Evolutionary conservation across 2,329 filamentous ascomycete genomes (phyloP).

Genomic region (Ophiosphaerella herpotricha): DNA sequence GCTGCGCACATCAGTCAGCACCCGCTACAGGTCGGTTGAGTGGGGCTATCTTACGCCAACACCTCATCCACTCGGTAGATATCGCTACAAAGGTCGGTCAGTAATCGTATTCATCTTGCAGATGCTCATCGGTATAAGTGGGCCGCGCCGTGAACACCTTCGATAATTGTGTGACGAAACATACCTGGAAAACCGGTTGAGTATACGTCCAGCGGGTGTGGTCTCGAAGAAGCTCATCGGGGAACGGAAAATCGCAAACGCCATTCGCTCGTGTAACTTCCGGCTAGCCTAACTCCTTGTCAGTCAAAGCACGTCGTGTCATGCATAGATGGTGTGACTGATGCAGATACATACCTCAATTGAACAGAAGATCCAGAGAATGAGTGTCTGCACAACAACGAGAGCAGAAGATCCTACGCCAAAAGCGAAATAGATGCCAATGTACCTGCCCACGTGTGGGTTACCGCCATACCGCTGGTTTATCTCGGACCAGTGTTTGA

Average conservation of each 20-base stretch:
- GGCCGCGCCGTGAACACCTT: constrained; percentile 6
- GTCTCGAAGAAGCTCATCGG: constrained; percentile 99
- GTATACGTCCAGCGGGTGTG: constrained; percentile 91
- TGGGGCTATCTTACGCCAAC: constrained; percentile 63
- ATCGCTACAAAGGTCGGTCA: constrained; percentile 57
- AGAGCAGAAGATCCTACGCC: constrained; percentile 84
- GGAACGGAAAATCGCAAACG: constrained; percentile 92
- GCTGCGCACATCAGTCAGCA: constrained; percentile 41
- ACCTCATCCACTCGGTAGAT: constrained; percentile 88
- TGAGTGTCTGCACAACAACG: constrained; percentile 88
- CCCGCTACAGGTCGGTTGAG: background rate
- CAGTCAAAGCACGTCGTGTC: constrained; percentile 18
- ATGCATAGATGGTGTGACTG: constrained; percentile 9
- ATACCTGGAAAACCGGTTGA: constrained; percentile 93
- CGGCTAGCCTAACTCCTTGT: constrained; percentile 71
- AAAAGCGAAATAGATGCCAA: constrained; percentile 94
- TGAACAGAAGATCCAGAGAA: constrained; percentile 99
- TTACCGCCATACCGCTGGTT: constrained; percentile 74
- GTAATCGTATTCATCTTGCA: constrained; percentile 6
- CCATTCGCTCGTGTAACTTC: constrained; percentile 97
- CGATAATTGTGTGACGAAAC: constrained; percentile 35
- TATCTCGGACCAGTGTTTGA: constrained; percentile 86
- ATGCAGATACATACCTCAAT: constrained; percentile 73
- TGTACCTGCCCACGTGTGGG: constrained; percentile 80
- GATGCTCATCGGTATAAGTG: constrained; percentile 6